Conservation (phyloP, 2,329 filamentous ascomycete species). For the Cercospora sp. region DNA sequence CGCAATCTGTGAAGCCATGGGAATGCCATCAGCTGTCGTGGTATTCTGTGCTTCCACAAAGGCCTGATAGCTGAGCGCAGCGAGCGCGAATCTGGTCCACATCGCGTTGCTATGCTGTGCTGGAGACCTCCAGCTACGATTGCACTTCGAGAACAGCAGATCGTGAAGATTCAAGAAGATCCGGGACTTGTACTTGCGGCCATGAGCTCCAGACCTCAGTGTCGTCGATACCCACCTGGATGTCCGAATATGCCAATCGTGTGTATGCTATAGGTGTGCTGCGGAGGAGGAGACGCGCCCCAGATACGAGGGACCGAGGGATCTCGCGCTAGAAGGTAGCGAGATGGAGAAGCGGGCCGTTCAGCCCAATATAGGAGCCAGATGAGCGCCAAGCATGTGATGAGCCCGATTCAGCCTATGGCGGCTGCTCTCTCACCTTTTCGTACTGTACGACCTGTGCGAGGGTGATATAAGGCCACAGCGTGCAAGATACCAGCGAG, state of each 20-base stretch:
- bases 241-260: background rate
- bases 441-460: background rate
- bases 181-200: background rate
- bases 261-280: background rate
- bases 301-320: background rate
- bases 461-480: background rate
- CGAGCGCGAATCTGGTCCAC: background rate
- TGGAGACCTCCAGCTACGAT: background rate
- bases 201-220: background rate
- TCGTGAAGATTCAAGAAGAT: background rate
- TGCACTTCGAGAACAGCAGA: background rate
- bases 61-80: background rate
- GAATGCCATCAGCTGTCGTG: background rate
- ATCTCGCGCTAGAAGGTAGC: background rate
- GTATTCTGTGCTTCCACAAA: background rate
- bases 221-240: background rate
- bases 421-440: background rate
- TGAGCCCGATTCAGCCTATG: background rate
- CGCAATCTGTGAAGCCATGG: constrained; percentile 12
- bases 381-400: background rate
- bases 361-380: background rate
- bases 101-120: background rate
- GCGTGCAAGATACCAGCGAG: background rate
- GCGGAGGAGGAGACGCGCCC: background rate
- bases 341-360: background rate